phyloP scores from a whole-genome alignment of 2,329 filamentous ascomycete genomes.

The Metarhizium robertsii region DNA sequence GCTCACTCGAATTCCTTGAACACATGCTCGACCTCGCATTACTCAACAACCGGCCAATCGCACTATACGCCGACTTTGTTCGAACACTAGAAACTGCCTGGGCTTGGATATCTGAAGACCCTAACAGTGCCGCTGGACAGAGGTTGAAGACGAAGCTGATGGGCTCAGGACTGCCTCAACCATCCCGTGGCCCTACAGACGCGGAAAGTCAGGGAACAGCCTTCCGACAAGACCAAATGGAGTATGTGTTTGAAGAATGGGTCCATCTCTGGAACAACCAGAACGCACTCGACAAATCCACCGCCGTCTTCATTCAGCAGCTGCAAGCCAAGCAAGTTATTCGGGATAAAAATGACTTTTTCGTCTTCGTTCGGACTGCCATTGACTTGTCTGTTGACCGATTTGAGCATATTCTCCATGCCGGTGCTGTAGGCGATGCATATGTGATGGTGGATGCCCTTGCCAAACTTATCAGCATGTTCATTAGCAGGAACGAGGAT shows the following conservation, averaged over 20 bases:
- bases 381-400: conserved; percentile 71
- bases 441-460: conserved; percentile 67
- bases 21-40: conserved; percentile 71
- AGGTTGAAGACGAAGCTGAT: conserved; percentile 58
- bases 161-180: conserved; percentile 29
- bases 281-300: conserved; percentile 63
- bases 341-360: conserved; percentile 64
- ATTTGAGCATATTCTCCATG: conserved; percentile 63
- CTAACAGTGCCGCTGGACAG: conserved; percentile 53
- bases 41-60: conserved; percentile 66
- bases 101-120: conserved; percentile 69
- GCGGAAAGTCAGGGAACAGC: conserved; percentile 33
- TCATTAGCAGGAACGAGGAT: conserved; percentile 64
- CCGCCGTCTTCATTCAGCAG: conserved; percentile 73
- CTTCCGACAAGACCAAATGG: conserved; percentile 70
- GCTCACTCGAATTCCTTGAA: conserved; percentile 70
- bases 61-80: conserved; percentile 77
- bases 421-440: conserved; percentile 47
- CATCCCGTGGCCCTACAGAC: conserved; percentile 36
- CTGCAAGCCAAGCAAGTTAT: conserved; percentile 68
- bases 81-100: conserved; percentile 73
- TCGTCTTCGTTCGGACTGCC: conserved; percentile 69
- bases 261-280: conserved; percentile 69
- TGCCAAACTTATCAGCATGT: conserved; percentile 66
- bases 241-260: conserved; percentile 97